A percentile compares a stretch with the other conserved stretches of the same genome.
phyloP scores from a whole-genome alignment of 2,329 filamentous ascomycete genomes.

The Diaporthe sp. region DNA sequence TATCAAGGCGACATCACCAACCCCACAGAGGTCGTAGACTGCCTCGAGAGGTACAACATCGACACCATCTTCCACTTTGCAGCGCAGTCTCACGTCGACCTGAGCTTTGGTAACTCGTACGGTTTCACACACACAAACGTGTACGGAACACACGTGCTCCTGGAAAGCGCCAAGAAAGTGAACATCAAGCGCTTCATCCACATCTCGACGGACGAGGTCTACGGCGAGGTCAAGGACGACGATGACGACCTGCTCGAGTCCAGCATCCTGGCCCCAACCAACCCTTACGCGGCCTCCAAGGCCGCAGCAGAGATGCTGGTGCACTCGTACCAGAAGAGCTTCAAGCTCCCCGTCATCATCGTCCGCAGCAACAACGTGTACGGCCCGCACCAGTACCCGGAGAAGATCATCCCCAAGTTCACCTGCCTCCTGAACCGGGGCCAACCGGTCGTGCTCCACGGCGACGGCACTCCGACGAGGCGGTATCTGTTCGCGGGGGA shows the following conservation, averaged over 20 bases:
- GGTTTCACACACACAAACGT: conserved; percentile 87
- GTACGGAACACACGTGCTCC: conserved; percentile 84
- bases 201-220: conserved; percentile 88
- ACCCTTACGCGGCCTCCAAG: conserved; percentile 86
- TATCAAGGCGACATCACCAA: conserved; percentile 85
- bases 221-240: conserved; percentile 81
- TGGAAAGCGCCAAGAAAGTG: conserved; percentile 82
- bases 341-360: conserved; percentile 84
- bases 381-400: conserved; percentile 85
- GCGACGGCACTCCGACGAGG: conserved; percentile 80
- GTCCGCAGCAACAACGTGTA: conserved; percentile 89
- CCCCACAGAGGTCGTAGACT: conserved; percentile 76
- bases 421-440: conserved; percentile 77
- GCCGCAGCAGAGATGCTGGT: conserved; percentile 88
- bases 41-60: conserved; percentile 78
- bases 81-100: conserved; percentile 86
- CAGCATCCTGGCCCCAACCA: conserved; percentile 82
- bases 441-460: conserved; percentile 79
- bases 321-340: conserved; percentile 88
- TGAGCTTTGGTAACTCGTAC: conserved; percentile 87
- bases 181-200: conserved; percentile 82
- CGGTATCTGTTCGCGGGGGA: conserved; percentile 85
- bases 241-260: conserved; percentile 80
- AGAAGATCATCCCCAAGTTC: conserved; percentile 90
- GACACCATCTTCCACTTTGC: conserved; percentile 89